Base-by-base conservation (phyloP, 345 rosid species). In the Dipteronia sinensis region DNA sequence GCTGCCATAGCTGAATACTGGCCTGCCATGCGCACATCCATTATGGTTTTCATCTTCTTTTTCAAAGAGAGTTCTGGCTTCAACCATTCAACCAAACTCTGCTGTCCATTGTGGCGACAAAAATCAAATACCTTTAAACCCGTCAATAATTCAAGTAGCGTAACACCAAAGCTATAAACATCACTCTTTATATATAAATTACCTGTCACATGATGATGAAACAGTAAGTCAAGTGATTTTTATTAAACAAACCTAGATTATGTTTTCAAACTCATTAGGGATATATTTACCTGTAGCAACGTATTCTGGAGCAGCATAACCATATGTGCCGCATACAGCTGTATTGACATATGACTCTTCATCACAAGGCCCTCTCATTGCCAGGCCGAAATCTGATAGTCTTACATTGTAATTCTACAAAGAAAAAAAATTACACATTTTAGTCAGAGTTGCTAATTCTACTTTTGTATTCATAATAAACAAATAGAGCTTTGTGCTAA, bases 271-370 rank as follows among this genome's bases (percentile, higher is more conserved):
- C 13, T 46, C 12, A 38, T 38, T 46, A 55, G 61, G 27, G 23
- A 56, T 19, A 61, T 59, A 68, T 25, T 64, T 71, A 90, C 97
- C 93, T 69, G 93, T 90, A 31, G 94, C 90, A 77, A 92, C 69
- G 53, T 89, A 90, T 76, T 92, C 97, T 0, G 93, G 93, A 73
- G 97, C 97, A 56, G 85, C 92, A 40, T 92, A 86, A n/a, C 90
- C 88, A 58, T 81, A 70, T 1, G 88, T 85, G 73, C 90, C 89
- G 82, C 79, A 81, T 34, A 82, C 58, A 69, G 83, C 34, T 47
- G 90, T 87, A 6, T 85, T 76, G 53, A 84, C 85, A 62, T 86
- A 92, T 12, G 94, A 82, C 11, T 87, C 85, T 73, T 78, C 92
- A 40, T 83, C 81, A 5, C 88, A 64, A 51, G 95, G 95, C 67